phyloP scores from a whole-genome alignment of 208 protist species.

The Trypanosoma theileri region DNA sequence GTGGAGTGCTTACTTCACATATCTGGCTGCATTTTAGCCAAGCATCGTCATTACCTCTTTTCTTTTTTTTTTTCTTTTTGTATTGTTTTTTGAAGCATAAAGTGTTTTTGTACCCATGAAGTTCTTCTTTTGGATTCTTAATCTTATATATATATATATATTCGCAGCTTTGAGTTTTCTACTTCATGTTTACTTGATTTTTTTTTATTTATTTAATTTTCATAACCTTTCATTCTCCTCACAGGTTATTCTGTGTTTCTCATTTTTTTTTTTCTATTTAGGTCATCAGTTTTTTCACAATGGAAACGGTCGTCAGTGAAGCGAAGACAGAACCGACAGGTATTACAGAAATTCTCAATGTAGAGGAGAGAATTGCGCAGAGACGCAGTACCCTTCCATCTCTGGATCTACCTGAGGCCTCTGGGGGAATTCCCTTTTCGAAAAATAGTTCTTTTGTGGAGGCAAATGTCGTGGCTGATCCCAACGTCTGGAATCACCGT shows the following conservation, averaged over 20 bases:
- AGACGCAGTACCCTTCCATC: constrained; percentile 16
- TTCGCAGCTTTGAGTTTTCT: background rate
- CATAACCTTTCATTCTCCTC: background rate
- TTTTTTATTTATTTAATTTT: constrained; percentile 3
- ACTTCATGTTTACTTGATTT: constrained; percentile 15
- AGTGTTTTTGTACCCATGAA: background rate
- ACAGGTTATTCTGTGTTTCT: constrained; percentile 5
- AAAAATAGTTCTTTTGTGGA: constrained; percentile 31
- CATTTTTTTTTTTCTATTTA: constrained; percentile 13
- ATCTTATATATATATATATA: background rate
- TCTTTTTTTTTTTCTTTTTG: background rate
- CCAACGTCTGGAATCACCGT: constrained; percentile 14
- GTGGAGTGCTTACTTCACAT: background rate
- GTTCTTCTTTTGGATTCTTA: background rate
- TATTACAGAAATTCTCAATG: background rate
- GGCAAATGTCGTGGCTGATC: constrained; percentile 11
- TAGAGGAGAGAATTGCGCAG: constrained; percentile 17
- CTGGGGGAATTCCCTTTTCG: constrained; percentile 18
- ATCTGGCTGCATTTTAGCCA: constrained; percentile 1
- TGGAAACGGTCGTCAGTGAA: background rate
- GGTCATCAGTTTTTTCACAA: background rate
- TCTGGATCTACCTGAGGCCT: constrained; percentile 7
- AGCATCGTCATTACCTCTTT: background rate
- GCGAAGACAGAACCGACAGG: background rate
- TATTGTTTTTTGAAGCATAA: background rate